Evolutionary conservation across 2,329 filamentous ascomycete genomes (phyloP), one percentile per base, ranked within the genome.

Genomic region (Parastagonospora nodorum): DNA sequence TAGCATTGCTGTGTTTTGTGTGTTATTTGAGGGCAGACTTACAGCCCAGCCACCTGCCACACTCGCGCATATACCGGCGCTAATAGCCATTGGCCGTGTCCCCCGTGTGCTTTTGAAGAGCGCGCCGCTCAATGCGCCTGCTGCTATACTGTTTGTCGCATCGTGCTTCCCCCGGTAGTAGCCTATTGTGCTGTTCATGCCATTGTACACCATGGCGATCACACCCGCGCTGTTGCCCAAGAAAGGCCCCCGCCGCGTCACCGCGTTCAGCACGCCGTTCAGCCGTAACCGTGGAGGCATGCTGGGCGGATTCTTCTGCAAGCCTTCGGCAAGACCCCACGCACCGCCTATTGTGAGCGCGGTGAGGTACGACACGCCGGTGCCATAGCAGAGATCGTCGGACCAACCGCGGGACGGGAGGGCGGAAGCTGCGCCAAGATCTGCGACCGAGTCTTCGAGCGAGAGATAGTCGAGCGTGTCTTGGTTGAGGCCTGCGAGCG

Each of bases 381-480:
- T 95, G 69, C 95, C 94, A 75, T 99, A 99, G 78, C 94, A 97
- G 53, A 99, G 85, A 75, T 99, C 94, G 73, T 99, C 94, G 54
- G 92, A 96, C 86, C 96, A 99, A 73, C 94, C 94, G 74, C 94
- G 88, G 49, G 92, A 97, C 37, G 95, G 94, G 47, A 99, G 84
- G 47, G 92, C 88, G 37, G 93, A 95, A 73, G 90, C 89, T 52
- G 87, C 84, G 68, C 92, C 92, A 42, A 92, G 92, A 15, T 96
- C 83, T 68, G 95, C 87, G 27, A 88, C 85, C 42, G 91, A 90
- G 73, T 99, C 95, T 77, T 99, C 94, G 69, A 99, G 87, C 24
- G 88, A 88, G 60, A 99, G 84, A 77, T 99, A 99, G 75, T 99
- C 94, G 67, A 99, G 87, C 0, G 89, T 90, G 66, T 96, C 90